Conservation (phyloP, 208 protist genomes). For the Leptomonas pyrrhocoris region DNA sequence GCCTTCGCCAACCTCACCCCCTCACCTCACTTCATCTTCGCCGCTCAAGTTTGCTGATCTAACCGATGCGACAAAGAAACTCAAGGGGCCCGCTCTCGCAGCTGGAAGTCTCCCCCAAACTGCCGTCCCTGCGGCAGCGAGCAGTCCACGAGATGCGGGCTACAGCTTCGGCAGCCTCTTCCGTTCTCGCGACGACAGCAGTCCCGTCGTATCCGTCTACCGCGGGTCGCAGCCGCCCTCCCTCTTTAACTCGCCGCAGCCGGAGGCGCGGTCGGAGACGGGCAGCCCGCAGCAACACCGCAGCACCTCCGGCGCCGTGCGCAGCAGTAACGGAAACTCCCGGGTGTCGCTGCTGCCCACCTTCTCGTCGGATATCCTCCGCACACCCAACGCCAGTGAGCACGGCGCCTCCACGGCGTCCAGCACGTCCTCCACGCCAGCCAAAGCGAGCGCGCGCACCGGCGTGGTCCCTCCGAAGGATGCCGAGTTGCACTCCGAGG, state of each 20-base stretch:
- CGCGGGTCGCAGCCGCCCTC: neutral
- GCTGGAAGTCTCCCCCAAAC: neutral
- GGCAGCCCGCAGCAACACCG: neutral
- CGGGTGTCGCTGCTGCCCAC: constrained; percentile 18
- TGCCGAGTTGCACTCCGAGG: neutral
- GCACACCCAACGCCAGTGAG: constrained; percentile 21
- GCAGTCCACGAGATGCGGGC: neutral
- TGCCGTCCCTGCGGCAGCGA: neutral
- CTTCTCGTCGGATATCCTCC: constrained; percentile 30
- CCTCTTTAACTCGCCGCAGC: constrained; percentile 9
- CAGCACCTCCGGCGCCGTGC: neutral
- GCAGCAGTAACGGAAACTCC: constrained; percentile 1
- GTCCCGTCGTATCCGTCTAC: neutral
- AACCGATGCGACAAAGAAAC: no score
- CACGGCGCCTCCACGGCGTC: neutral
- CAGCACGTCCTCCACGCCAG: neutral
- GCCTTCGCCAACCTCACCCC: no score
- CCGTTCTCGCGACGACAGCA: neutral
- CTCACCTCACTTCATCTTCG: neutral
- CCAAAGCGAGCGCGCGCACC: constrained; percentile 7
- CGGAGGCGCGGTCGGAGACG: neutral
- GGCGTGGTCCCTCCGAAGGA: neutral
- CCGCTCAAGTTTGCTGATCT: neutral
- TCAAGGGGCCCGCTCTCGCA: no score
- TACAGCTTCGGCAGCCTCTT: neutral